phyloP scores from a whole-genome alignment of 2,329 filamentous ascomycete species.

The Clonostachys rhizophaga region DNA sequence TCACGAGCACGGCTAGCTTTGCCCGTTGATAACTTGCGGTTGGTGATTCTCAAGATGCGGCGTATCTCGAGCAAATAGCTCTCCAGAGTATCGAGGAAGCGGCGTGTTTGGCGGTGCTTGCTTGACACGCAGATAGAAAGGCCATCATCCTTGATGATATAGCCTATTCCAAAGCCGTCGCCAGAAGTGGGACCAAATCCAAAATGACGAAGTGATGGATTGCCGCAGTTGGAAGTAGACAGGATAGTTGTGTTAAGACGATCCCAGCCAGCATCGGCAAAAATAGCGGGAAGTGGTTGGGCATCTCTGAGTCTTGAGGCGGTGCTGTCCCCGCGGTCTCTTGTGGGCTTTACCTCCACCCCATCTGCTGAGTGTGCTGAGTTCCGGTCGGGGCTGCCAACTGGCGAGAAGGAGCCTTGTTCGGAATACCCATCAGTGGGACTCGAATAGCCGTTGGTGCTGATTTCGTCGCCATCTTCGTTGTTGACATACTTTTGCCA shows the following conservation, averaged over 20 bases:
- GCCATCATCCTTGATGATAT: constrained; percentile 82
- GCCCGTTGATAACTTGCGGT: constrained; percentile 32
- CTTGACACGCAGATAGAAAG: constrained; percentile 89
- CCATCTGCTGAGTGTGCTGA: constrained; percentile 31
- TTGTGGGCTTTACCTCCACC: constrained; percentile 25
- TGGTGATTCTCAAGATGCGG: constrained; percentile 71
- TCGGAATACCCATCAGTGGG: constrained; percentile 45
- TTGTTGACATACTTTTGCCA: constrained; percentile 89
- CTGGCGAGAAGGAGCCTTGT: constrained; percentile 31
- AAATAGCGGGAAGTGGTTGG: constrained; percentile 67
- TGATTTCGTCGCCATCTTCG: constrained; percentile 42
- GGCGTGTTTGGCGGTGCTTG: constrained; percentile 89
- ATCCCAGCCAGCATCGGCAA: constrained; percentile 88
- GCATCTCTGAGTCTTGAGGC: constrained; percentile 40
- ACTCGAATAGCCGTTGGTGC: constrained; percentile 61
- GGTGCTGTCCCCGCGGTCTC: constrained; percentile 50
- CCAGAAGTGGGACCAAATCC: constrained; percentile 93
- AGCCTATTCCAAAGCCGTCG: constrained; percentile 95
- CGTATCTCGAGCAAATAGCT: constrained; percentile 88
- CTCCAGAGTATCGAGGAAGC: constrained; percentile 86
- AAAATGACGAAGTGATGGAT: constrained; percentile 90
- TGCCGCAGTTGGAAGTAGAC: constrained; percentile 97
- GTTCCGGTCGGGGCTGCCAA: constrained; percentile 49
- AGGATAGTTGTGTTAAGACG: constrained; percentile 91
- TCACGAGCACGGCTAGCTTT: constrained; percentile 49